Evolutionary conservation across 805 yeast genomes (phyloP), one percentile per base, ranked within the genome.

Genomic region (Zygoascus ofunaensis): DNA sequence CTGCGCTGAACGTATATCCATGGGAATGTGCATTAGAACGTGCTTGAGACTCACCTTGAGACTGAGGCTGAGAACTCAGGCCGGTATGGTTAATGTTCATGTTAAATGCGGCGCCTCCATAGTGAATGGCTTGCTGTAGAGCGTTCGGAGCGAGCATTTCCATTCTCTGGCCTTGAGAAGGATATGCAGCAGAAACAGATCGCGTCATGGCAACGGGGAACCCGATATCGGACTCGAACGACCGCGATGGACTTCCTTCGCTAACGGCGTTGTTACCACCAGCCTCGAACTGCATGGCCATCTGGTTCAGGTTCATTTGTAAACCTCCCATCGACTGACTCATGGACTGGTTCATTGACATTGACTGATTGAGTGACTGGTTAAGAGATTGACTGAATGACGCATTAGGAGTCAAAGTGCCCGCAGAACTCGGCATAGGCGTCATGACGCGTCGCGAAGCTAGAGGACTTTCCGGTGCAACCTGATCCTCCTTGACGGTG

Each of bases 131-230:
- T 12, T 26, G 30, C 7, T 12, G 30, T 26, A 8, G 30, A 7
- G 30, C 10, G 7, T 26, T 7, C 12, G 30, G 30, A 7, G 7
- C 10, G 7, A 26, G 12, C 7, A 26, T 7, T 26, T 26, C 10
- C 7, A 26, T 26, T 26, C 30, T 26, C 7, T 26, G 30, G 10
- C 7, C 12, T 12, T 26, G 30, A 26, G 30, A 26, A 7, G 30
- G 30, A 26, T 26, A 26, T 4, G 39, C 39, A 8, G 23, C 41
- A 12, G 41, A 37, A 20, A 37, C 10, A 3, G 41, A 37, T 37
- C 41, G 22, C 18, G 21, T 24, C 41, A 37, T 37, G n/a, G 21
- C 19, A n/a, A 37, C 33, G 30, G 7, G 10, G 12, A 8, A 7
- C 7, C 12, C 12, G 10, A 26, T 26, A 8, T 26, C 30, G 7